These are phyloP conservation scores for Capronia epimyces DNA, from an alignment of 2,329 filamentous ascomycete genomes.

Conservation along the genomic window DNA sequence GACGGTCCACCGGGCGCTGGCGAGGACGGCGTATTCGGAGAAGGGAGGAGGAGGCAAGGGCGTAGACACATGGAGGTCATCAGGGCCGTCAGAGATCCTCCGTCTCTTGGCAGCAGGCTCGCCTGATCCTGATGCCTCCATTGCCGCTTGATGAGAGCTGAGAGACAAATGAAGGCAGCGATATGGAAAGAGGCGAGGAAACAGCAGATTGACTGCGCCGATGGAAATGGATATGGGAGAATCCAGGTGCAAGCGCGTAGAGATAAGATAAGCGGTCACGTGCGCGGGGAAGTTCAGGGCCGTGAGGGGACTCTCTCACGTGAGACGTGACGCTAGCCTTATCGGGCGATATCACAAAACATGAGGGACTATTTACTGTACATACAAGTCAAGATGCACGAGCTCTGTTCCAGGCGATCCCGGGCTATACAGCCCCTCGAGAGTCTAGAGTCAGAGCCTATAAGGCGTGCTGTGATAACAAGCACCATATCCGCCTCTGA, in stretches of 20 bases:
- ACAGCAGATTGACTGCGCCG: neutral
- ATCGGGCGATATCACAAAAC: too few species aligned
- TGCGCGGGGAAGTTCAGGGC: neutral
- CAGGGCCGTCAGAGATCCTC: constrained; percentile 1
- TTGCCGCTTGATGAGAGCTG: constrained; percentile 1
- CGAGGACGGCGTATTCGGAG: constrained; percentile 13
- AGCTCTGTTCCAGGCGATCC: too few species aligned
- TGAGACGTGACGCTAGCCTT: too few species aligned
- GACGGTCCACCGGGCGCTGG: constrained; percentile 2
- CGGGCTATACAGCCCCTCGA: too few species aligned
- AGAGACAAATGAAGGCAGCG: neutral
- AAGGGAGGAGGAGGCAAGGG: constrained; percentile 10
- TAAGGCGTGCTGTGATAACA: too few species aligned
- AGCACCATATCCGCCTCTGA: too few species aligned
- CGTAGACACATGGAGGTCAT: neutral
- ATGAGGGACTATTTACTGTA: too few species aligned
- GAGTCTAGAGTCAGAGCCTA: too few species aligned
- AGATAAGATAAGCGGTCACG: constrained; percentile 8
- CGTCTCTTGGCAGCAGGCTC: constrained; percentile 13
- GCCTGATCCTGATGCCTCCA: constrained; percentile 3
- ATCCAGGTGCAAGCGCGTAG: neutral
- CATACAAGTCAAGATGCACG: too few species aligned
- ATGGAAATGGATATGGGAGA: neutral
- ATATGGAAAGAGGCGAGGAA: neutral
- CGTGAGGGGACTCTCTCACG: too few species aligned